These are phyloP conservation scores for Ulmus americana DNA, from an alignment of 331 rosid genomes.

Conservation along the genomic window DNA sequence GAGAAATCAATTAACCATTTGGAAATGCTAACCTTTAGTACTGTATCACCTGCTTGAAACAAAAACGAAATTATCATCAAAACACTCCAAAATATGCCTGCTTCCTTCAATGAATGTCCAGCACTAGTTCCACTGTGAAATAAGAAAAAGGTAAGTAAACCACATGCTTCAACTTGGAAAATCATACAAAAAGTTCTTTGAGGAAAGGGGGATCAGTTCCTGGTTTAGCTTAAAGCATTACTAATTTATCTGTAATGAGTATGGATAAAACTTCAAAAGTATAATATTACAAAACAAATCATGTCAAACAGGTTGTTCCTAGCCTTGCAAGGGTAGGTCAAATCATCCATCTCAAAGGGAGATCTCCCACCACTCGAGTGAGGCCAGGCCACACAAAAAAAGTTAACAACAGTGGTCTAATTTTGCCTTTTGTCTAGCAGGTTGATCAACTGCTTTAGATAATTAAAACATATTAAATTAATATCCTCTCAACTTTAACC, in stretches of 20 bases:
- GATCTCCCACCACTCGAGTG: background rate
- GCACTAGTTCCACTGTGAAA: conserved; percentile 70
- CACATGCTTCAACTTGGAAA: background rate
- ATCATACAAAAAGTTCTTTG: background rate
- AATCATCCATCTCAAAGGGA: background rate
- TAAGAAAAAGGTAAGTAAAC: conserved; percentile 23
- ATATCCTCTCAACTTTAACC: background rate
- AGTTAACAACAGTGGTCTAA: background rate
- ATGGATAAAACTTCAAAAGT: background rate
- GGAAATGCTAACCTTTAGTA: conserved; percentile 56
- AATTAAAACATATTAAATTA: background rate
- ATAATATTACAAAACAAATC: conserved; percentile 4
- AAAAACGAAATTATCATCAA: conserved; percentile 80
- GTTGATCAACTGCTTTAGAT: too few relatives aligned
- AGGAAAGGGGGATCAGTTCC: background rate
- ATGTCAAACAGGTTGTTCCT: conserved; percentile 1
- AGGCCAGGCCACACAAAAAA: background rate
- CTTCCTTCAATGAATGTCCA: conserved; percentile 69
- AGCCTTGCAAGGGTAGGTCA: background rate
- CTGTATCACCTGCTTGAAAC: conserved; percentile 86
- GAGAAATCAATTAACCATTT: conserved; percentile 17
- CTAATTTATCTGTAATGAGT: background rate
- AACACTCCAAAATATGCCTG: conserved; percentile 82
- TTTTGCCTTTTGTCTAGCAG: background rate
- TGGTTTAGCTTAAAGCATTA: background rate